phyloP scores from a whole-genome alignment of 1,139 yeast genomes.

The Lodderomyces elongisporus region DNA sequence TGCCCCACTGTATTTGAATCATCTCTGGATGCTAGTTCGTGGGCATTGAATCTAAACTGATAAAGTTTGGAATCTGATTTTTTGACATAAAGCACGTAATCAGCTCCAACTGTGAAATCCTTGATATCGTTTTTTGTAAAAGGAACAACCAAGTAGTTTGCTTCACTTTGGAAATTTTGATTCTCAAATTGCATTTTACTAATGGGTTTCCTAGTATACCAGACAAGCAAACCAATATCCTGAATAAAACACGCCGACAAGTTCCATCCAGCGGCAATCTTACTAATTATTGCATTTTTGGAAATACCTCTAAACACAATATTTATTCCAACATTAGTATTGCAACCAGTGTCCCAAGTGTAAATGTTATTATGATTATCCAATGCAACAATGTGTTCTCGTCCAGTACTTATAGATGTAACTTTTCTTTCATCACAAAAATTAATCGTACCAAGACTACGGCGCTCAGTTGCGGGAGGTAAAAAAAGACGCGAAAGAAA shows the following conservation, averaged over 20 bases:
- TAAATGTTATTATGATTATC: constrained; percentile 49
- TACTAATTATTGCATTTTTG: constrained; percentile 13
- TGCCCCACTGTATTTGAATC: constrained; percentile 1
- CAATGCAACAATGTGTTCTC: constrained; percentile 62
- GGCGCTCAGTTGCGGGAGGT: constrained; percentile 15
- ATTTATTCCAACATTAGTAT: constrained; percentile 41
- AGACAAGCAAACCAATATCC: constrained; percentile 53
- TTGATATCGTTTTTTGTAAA: constrained; percentile 35
- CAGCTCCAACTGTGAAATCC: constrained; percentile 57
- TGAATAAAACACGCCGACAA: constrained; percentile 48
- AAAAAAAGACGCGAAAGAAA: constrained; percentile 25
- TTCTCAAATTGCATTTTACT: constrained; percentile 18
- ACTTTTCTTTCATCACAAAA: constrained; percentile 21
- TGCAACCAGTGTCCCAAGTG: constrained; percentile 58
- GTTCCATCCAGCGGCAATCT: constrained; percentile 69
- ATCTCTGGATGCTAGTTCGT: constrained; percentile 8
- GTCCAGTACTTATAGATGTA: constrained; percentile 55
- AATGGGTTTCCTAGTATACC: constrained; percentile 47
- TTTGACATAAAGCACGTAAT: constrained; percentile 47
- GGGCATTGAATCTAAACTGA: constrained; percentile 32
- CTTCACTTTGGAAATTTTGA: constrained; percentile 20
- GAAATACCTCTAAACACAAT: constrained; percentile 33
- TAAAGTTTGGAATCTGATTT: constrained; percentile 39
- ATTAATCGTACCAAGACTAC: constrained; percentile 32
- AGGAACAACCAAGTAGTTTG: constrained; percentile 39